Conservation (phyloP, 2,329 filamentous ascomycete species). For the Aspergillus carbonarius region DNA sequence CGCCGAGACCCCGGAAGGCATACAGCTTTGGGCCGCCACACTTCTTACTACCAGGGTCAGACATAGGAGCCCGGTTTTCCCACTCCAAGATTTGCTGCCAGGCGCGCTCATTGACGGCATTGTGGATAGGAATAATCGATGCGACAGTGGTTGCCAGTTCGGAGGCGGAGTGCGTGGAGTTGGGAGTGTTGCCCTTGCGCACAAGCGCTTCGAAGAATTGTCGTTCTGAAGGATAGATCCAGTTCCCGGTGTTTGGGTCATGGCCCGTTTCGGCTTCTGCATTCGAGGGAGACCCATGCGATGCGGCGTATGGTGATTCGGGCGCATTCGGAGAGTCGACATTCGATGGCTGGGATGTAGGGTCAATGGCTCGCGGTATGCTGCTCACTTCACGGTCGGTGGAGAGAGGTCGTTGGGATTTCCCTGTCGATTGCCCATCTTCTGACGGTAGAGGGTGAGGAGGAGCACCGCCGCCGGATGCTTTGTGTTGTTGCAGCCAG, state of each 20-base stretch:
- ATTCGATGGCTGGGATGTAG: conserved; percentile 17
- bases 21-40: conserved; percentile 79
- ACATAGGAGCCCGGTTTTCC: conserved; percentile 67
- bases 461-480: conserved; percentile 31
- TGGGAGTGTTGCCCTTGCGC: conserved; percentile 77
- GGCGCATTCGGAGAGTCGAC: conserved; percentile 24
- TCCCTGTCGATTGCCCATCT: conserved; percentile 27
- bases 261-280: conserved; percentile 74
- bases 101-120: conserved; percentile 94
- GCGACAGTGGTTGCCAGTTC: conserved; percentile 71
- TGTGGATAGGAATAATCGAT: conserved; percentile 94
- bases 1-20: conserved; percentile 70
- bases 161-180: conserved; percentile 43
- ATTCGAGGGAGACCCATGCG: conserved; percentile 60
- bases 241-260: conserved; percentile 73
- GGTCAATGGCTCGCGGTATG: conserved; percentile 65
- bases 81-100: conserved; percentile 90
- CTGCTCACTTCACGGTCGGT: conserved; percentile 72
- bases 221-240: conserved; percentile 94
- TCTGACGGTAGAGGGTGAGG: conserved; percentile 33
- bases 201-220: conserved; percentile 98
- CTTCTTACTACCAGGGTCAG: conserved; percentile 58
- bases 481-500: conserved; percentile 66
- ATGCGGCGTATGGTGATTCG: conserved; percentile 34
- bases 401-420: conserved; percentile 52